Percentiles rank a stretch among this genome's conserved stretches.
Conservation (phyloP, 1,139 yeast species). For the Yamadazyma buinensis region DNA sequence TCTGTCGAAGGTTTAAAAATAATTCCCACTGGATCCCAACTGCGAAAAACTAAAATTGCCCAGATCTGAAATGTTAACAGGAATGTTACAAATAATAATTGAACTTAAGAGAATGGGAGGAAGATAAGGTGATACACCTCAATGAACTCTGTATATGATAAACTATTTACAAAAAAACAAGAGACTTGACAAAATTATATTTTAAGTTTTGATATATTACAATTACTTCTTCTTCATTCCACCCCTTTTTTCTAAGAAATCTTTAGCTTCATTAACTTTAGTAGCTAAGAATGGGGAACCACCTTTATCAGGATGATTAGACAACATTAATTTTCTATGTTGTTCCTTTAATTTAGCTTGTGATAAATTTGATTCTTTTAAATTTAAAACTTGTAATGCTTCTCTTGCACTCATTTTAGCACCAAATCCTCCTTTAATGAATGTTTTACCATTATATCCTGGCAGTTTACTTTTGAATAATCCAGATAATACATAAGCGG, state of each 20-base stretch:
- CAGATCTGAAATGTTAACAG: too few species aligned
- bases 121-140: too few species aligned
- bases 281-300: conserved; percentile 95
- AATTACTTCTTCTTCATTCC: conserved; percentile 44
- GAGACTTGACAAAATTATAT: too few species aligned
- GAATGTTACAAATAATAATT: too few species aligned
- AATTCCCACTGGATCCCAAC: too few species aligned
- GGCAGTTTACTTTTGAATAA: conserved; percentile 67
- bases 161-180: conserved; percentile 2
- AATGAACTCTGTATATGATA: too few species aligned
- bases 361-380: conserved; percentile 74
- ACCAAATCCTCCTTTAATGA: conserved; percentile 84
- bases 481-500: conserved; percentile 66
- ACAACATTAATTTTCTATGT: conserved; percentile 83
- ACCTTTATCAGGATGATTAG: conserved; percentile 97
- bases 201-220: conserved; percentile 5
- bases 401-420: conserved; percentile 86
- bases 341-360: conserved; percentile 83
- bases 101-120: too few species aligned
- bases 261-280: conserved; percentile 96
- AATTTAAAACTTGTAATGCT: conserved; percentile 82
- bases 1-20: too few species aligned
- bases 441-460: conserved; percentile 69
- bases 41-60: too few species aligned
- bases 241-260: conserved; percentile 82